phyloP scores from a whole-genome alignment of 306 rosid genomes.

The Rosa persica region DNA sequence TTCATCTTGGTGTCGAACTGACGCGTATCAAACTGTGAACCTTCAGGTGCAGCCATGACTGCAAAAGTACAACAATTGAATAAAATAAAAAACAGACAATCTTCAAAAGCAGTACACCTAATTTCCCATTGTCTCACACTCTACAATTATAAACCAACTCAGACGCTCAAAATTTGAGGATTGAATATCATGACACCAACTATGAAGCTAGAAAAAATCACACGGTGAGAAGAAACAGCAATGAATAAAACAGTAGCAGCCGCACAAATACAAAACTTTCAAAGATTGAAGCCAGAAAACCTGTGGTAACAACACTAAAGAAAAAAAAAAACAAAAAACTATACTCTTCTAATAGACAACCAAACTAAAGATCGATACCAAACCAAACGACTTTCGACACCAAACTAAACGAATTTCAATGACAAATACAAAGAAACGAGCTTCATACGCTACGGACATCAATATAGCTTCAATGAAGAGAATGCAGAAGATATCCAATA shows the following conservation, averaged over 20 bases:
- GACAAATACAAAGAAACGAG: not conserved
- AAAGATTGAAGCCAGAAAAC: too few species aligned
- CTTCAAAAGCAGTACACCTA: not conserved
- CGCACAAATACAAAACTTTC: not conserved
- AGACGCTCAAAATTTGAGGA: not conserved
- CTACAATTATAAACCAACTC: not conserved
- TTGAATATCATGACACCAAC: not conserved
- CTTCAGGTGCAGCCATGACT: slow-evolving; percentile 80
- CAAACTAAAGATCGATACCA: not conserved
- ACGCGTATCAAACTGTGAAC: slow-evolving; percentile 57
- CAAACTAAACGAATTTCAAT: not conserved
- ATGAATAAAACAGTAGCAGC: not conserved
- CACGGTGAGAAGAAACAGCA: too few species aligned
- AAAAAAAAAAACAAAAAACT: too few species aligned
- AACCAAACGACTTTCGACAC: not conserved
- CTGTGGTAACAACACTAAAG: too few species aligned
- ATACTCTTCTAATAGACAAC: not conserved
- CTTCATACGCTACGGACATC: not conserved
- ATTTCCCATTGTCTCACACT: not conserved
- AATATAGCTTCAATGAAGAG: not conserved
- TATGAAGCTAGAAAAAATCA: not conserved
- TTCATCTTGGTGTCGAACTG: slow-evolving; percentile 59
- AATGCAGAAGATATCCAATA: not conserved
- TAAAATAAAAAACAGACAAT: not conserved
- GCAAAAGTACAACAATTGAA: slow-evolving; percentile 15